Evolutionary conservation across 345 rosid species (phyloP).

Genomic region (Citrus cavaleriei): DNA sequence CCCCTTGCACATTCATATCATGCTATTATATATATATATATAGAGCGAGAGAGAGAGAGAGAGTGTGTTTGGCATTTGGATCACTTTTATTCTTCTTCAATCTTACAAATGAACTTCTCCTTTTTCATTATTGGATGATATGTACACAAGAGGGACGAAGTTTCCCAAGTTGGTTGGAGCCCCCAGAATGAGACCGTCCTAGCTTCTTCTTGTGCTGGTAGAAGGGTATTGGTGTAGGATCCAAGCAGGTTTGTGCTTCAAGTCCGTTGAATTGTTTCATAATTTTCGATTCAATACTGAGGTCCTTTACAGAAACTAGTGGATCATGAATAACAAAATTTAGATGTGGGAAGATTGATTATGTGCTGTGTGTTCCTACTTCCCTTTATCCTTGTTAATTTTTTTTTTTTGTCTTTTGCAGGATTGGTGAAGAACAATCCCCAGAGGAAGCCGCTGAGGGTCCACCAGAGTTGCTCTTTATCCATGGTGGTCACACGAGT

Average conservation of each 20-base stretch:
- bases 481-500: conserved; percentile 97
- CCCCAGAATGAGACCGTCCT: conserved; percentile 91
- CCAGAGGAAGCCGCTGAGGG: conserved; percentile 93
- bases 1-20: neutral
- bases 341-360: no score
- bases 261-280: no score
- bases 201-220: conserved; percentile 97
- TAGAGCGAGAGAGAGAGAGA: no score
- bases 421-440: conserved; percentile 74
- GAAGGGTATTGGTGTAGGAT: conserved; percentile 99
- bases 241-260: conserved; percentile 73
- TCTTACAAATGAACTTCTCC: neutral
- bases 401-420: conserved; percentile 2
- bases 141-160: conserved; percentile 67
- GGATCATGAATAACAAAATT: neutral
- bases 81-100: neutral
- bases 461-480: conserved; percentile 93
- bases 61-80: neutral
- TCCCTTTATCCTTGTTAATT: neutral
- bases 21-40: no score
- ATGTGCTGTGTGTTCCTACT: no score
- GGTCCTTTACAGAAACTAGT: no score
- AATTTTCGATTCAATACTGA: no score
- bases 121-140: neutral
- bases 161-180: conserved; percentile 98